Evolutionary conservation across 106 monocot species (phyloP), one percentile per base, ranked within the genome.

Genomic region (Iris macrosiphon): DNA sequence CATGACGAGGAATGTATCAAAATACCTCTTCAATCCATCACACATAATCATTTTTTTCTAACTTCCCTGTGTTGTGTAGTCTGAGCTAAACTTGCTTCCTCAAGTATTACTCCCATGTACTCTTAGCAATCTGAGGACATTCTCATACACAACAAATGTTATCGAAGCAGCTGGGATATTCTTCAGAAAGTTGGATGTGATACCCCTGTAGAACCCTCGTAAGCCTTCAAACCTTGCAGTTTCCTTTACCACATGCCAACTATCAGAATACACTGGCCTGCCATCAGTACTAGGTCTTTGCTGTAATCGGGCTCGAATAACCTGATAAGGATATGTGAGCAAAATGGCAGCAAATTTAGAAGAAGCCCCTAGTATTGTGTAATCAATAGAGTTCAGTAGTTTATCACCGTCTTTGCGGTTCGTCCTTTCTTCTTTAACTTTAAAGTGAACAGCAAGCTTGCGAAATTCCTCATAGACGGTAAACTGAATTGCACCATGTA

Each of bases 401-500:
- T 71, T 57, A 46, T 78, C 69, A 49, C 40, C 57, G 51, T 57
- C 65, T 60, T 11, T 59, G 32, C 31, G 16, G 10, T 64, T 67
- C 53, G 24, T 38, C 39, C n/a, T 79, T 48, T 58, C 65, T 53
- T 60, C 61, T 74, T 44, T 56, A 49, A 46, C 55, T 66, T 77
- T 95, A 9, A 79, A 3, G 25, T 45, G 71, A 8, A 73, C 18
- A 52, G 71, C 37, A 45, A 79, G 3, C 59, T 82, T 82, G 24
- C 79, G 84, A 33, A 95, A 82, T 57, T 89, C 95, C 71, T 95
- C 95, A 70, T 95, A 95, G 13, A 72, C 76, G 32, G 89, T 89
- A 53, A 95, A 95, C 59, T 95, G 95, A 64, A 95, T 79, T 60
- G 95, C 89, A 65, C 85, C 95, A 74, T 95, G 95, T 49, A 85